Percentiles rank a stretch among this genome's conserved stretches.
Evolutionary conservation across 805 yeast genomes (phyloP).

Genomic region (Metschnikowia borealis): DNA sequence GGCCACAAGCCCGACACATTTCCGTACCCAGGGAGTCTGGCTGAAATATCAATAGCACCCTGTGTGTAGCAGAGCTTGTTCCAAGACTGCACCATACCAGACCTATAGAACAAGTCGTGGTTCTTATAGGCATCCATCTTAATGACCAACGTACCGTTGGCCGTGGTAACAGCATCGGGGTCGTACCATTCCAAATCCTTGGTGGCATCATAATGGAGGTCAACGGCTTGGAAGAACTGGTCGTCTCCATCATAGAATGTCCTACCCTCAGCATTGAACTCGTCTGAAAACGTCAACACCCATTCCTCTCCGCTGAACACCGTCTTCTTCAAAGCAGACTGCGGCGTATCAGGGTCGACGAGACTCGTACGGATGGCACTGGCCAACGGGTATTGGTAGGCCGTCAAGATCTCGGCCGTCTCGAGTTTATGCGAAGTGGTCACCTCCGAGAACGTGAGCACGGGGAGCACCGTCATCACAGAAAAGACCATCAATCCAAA

Average conservation of each 20-base stretch:
- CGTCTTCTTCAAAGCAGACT: conserved; percentile 42
- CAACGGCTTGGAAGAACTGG: conserved; percentile 85
- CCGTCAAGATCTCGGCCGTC: conserved; percentile 45
- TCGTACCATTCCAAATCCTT: conserved; percentile 91
- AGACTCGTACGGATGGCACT: conserved; percentile 57
- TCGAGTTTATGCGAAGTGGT: conserved; percentile 26
- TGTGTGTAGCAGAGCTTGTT: conserved; percentile 85
- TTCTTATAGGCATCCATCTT: conserved; percentile 79
- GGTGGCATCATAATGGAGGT: conserved; percentile 82
- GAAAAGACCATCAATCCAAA: conserved; percentile 59
- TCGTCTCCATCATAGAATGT: conserved; percentile 89
- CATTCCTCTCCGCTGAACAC: conserved; percentile 39
- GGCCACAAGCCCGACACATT: conserved; percentile 88
- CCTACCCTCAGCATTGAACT: conserved; percentile 84
- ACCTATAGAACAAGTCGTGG: conserved; percentile 76
- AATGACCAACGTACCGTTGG: conserved; percentile 63
- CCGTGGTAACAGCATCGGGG: conserved; percentile 83
- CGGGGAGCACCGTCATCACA: conserved; percentile 77
- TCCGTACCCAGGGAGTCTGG: conserved; percentile 76
- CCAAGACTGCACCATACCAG: conserved; percentile 93
- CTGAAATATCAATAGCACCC: conserved; percentile 74
- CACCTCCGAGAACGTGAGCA: conserved; percentile 75
- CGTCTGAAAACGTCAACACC: conserved; percentile 84
- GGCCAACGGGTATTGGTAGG: conserved; percentile 54
- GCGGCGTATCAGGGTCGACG: conserved; percentile 72